Percentiles rank a stretch among this genome's conserved stretches.
These are phyloP conservation scores for Suhomyces vadensis DNA, from an alignment of 805 yeast genomes.

Conservation along the genomic window DNA sequence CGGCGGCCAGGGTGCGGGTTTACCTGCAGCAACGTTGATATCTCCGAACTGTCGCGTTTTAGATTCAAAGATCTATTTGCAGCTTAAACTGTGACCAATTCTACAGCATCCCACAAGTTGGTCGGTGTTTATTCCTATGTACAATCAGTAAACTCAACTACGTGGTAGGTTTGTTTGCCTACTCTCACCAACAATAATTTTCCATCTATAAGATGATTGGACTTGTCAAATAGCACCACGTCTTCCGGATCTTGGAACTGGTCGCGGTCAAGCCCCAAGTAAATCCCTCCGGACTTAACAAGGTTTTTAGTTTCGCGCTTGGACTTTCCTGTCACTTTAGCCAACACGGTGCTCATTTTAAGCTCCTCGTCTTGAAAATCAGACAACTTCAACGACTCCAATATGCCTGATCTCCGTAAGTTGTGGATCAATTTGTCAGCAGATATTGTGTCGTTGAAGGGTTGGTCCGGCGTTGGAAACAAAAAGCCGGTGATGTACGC, in stretches of 20 bases:
- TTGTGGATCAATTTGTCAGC: slow-evolving; percentile 54
- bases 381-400: slow-evolving; percentile 33
- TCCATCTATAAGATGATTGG: slow-evolving; percentile 54
- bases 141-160: slow-evolving; percentile 42
- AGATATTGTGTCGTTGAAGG: slow-evolving; percentile 45
- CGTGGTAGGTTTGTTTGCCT: slow-evolving; percentile 71
- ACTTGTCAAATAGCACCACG: slow-evolving; percentile 46
- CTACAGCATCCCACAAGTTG: too few relatives aligned
- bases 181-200: slow-evolving; percentile 63
- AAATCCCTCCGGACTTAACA: slow-evolving; percentile 71
- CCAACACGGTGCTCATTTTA: slow-evolving; percentile 55
- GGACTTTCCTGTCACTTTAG: slow-evolving; percentile 48
- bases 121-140: background rate
- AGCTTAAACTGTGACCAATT: background rate
- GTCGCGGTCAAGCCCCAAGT: slow-evolving; percentile 59
- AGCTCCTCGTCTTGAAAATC: slow-evolving; percentile 29
- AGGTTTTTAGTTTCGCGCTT: slow-evolving; percentile 61
- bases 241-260: slow-evolving; percentile 53
- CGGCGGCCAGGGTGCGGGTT: too few relatives aligned
- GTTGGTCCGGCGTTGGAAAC: slow-evolving; percentile 57
- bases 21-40: too few relatives aligned
- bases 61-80: too few relatives aligned
- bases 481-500: slow-evolving; percentile 65
- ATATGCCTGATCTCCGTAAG: slow-evolving; percentile 59
- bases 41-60: too few relatives aligned